These are phyloP conservation scores for Picochlorum sp. DNA, from an alignment of 139 green algal genomes.

Conservation along the genomic window DNA sequence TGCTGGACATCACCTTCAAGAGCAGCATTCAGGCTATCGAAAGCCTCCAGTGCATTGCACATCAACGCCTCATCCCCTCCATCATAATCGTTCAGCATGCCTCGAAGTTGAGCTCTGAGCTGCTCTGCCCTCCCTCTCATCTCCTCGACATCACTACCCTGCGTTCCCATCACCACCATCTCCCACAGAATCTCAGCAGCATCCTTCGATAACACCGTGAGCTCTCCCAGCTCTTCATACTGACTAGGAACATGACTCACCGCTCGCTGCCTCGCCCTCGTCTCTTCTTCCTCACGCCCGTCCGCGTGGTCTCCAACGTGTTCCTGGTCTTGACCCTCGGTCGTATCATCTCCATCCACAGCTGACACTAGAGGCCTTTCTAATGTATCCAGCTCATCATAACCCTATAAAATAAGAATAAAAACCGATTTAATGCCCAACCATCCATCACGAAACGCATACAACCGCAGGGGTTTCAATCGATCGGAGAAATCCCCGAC, in stretches of 20 bases:
- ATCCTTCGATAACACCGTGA: slow-evolving; percentile 30
- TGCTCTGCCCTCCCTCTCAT: slow-evolving; percentile 36
- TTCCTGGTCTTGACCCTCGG: not conserved
- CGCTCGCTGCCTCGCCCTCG: not conserved
- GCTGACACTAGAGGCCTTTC: slow-evolving; percentile 23
- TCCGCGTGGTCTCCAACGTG: not conserved
- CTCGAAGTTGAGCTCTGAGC: slow-evolving; percentile 43
- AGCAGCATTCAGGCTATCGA: slow-evolving; percentile 32
- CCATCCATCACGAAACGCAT: too few relatives aligned
- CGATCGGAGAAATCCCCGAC: too few relatives aligned
- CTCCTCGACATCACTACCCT: slow-evolving; percentile 22
- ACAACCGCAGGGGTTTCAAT: too few relatives aligned
- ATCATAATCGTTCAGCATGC: slow-evolving; percentile 42
- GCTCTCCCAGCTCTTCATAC: slow-evolving; percentile 34
- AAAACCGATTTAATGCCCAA: not conserved
- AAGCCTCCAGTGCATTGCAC: slow-evolving; percentile 29
- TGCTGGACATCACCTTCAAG: slow-evolving; percentile 22
- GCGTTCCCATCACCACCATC: slow-evolving; percentile 45
- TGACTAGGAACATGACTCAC: slow-evolving; percentile 13
- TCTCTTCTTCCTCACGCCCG: not conserved
- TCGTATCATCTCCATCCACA: slow-evolving; percentile 21
- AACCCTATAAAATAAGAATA: slow-evolving; percentile 15
- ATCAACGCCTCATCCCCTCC: slow-evolving; percentile 29
- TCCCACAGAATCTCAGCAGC: slow-evolving; percentile 48
- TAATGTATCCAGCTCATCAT: slow-evolving; percentile 31